These are phyloP conservation scores for Kodamaea kakaduensis DNA, from an alignment of 805 yeast genomes.

Conservation along the genomic window DNA sequence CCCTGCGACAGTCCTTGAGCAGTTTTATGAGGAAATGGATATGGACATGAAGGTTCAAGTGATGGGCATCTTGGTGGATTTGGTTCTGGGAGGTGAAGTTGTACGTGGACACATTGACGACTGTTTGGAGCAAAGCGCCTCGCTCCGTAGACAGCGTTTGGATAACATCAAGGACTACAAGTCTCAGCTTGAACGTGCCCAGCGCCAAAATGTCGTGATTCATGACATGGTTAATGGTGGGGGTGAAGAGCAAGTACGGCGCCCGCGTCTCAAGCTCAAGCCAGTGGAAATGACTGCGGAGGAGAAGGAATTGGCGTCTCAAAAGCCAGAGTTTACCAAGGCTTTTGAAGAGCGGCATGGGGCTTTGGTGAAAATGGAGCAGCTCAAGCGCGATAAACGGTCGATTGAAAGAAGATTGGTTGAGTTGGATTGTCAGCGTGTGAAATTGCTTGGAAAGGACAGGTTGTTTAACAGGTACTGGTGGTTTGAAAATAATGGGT, in stretches of 20 bases:
- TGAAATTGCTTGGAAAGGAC: constrained; percentile 76
- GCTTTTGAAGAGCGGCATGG: constrained; percentile 45
- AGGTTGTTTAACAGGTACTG: constrained; percentile 82
- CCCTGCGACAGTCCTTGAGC: constrained; percentile 44
- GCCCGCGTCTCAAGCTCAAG: constrained; percentile 12
- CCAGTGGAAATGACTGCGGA: constrained; percentile 38
- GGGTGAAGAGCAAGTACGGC: constrained; percentile 8
- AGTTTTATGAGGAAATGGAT: constrained; percentile 53
- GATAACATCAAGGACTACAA: constrained; percentile 64
- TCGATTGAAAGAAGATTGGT: constrained; percentile 58
- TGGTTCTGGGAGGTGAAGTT: constrained; percentile 54
- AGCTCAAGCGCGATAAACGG: constrained; percentile 45
- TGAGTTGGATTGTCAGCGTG: constrained; percentile 73
- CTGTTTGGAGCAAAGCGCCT: constrained; percentile 60
- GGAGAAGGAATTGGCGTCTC: constrained; percentile 36
- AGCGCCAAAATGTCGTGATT: constrained; percentile 20
- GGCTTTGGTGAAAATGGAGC: constrained; percentile 38
- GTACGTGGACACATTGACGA: constrained; percentile 65
- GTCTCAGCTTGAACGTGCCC: constrained; percentile 47
- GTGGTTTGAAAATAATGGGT: constrained; percentile 91
- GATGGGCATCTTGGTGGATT: constrained; percentile 59
- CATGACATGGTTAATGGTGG: constrained; percentile 2
- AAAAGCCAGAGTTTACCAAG: constrained; percentile 40
- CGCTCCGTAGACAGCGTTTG: constrained; percentile 52
- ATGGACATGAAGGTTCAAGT: constrained; percentile 52